Evolutionary conservation across 805 yeast genomes (phyloP).

Genomic region (Sugiyamaella lignohabitans): DNA sequence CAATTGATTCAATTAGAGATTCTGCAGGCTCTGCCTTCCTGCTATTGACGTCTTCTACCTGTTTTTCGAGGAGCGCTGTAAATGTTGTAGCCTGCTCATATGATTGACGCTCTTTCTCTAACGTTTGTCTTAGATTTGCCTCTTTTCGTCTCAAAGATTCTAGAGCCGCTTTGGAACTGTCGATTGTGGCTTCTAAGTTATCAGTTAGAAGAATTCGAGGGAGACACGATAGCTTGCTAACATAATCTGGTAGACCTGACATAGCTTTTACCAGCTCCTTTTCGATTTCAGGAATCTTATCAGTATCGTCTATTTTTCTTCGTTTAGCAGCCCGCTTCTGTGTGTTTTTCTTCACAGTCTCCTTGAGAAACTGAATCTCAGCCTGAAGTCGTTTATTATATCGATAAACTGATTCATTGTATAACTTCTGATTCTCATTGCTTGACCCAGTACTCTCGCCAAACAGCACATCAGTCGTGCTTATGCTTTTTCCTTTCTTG

Average conservation of each 20-base stretch:
- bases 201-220: slow-evolving; percentile 7
- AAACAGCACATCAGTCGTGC: too few species aligned
- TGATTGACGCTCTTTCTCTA: background rate
- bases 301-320: background rate
- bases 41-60: too few species aligned
- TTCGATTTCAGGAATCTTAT: background rate
- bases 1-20: background rate
- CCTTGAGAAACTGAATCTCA: background rate
- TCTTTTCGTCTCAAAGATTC: slow-evolving; percentile 1
- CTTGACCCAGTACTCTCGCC: too few species aligned
- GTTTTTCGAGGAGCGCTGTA: background rate
- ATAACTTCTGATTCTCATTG: background rate
- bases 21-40: background rate
- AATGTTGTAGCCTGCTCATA: background rate
- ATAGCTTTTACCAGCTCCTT: too few species aligned
- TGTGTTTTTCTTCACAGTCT: background rate
- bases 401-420: background rate
- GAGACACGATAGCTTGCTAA: background rate
- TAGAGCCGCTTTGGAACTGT: background rate
- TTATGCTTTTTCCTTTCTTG: too few species aligned
- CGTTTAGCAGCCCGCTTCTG: too few species aligned
- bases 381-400: background rate
- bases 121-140: background rate
- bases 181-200: slow-evolving; percentile 6
- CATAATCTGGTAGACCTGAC: background rate